Evolutionary conservation across 495 filamentous ascomycete genomes (phyloP).

Genomic region (Penicillium tannophilum): DNA sequence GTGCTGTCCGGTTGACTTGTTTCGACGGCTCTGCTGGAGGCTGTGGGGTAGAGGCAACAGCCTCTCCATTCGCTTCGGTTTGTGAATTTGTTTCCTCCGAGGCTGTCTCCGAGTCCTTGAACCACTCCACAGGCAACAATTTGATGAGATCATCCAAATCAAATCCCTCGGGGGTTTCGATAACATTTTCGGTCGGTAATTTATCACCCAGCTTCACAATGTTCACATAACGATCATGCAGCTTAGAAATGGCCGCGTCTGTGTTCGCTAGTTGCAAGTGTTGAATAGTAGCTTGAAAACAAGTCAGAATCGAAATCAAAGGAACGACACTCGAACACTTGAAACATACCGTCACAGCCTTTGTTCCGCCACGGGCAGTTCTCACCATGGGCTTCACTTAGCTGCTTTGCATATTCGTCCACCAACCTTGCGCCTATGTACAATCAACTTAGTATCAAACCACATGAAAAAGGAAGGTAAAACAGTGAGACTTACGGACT

Average conservation of each 20-base stretch:
- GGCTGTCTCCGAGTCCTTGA: slow-evolving; percentile 25
- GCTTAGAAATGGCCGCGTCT: slow-evolving; percentile 53
- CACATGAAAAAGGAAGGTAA: too few species aligned
- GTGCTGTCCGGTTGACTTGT: slow-evolving; percentile 62
- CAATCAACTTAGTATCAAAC: slow-evolving; percentile 13
- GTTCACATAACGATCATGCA: slow-evolving; percentile 64
- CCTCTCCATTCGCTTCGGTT: slow-evolving; percentile 6
- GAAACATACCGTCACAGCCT: slow-evolving; percentile 74
- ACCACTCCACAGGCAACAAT: slow-evolving; percentile 34
- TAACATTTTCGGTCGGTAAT: slow-evolving; percentile 52
- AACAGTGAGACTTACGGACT: too few species aligned
- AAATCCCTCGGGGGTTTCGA: slow-evolving; percentile 46
- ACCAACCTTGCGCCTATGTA: slow-evolving; percentile 59
- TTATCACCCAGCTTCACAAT: slow-evolving; percentile 49
- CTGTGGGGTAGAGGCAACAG: slow-evolving; percentile 10
- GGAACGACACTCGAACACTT: not conserved
- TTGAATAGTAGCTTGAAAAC: slow-evolving; percentile 48
- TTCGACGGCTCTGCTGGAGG: slow-evolving; percentile 17
- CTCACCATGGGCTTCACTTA: slow-evolving; percentile 77
- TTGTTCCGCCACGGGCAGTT: slow-evolving; percentile 83
- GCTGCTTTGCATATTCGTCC: slow-evolving; percentile 70
- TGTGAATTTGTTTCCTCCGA: slow-evolving; percentile 13
- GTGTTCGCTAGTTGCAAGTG: slow-evolving; percentile 60
- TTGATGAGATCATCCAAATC: slow-evolving; percentile 37
- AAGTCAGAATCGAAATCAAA: slow-evolving; percentile 13